A percentile compares a stretch with the other conserved stretches of the same genome.
These are phyloP conservation scores for Cylindrotheca fusiformis DNA, from an alignment of 108 stramenopile genomes.

Conservation along the genomic window DNA sequence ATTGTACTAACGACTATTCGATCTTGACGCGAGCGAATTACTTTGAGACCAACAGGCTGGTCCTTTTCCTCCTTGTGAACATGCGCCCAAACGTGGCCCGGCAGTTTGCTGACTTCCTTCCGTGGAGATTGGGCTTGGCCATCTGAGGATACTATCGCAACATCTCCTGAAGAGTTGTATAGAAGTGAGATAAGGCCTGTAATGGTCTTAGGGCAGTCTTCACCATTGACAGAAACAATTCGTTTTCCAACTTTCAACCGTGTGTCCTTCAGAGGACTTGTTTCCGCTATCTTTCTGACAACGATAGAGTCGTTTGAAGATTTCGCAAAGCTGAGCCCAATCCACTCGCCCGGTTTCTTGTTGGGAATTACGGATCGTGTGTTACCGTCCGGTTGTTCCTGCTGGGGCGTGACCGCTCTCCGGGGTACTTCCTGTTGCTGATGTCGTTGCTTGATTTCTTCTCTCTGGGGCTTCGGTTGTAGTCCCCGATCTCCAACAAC, in stretches of 20 bases:
- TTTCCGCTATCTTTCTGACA: neutral
- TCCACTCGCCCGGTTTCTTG: neutral
- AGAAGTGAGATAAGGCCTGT: neutral
- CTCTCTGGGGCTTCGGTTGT: neutral
- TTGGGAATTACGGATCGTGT: neutral
- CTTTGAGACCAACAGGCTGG: neutral
- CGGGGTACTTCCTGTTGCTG: neutral
- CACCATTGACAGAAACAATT: constrained; percentile 1
- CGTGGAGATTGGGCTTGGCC: too few relatives aligned
- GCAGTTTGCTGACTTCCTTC: neutral
- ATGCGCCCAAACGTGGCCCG: neutral
- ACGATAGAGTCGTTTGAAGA: neutral
- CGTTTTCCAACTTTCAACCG: neutral
- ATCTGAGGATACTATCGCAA: neutral
- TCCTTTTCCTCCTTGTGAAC: neutral
- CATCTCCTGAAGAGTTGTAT: neutral
- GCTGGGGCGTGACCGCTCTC: too few relatives aligned
- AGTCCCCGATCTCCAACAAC: neutral
- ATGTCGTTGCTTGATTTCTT: neutral
- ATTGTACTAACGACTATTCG: constrained; percentile 11
- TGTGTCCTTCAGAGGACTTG: neutral
- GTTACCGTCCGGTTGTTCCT: neutral
- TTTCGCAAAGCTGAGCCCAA: neutral
- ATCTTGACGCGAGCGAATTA: neutral
- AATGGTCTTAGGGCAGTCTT: neutral